Conservation (phyloP, 306 rosid species). For the Ochetophila trinervis region DNA sequence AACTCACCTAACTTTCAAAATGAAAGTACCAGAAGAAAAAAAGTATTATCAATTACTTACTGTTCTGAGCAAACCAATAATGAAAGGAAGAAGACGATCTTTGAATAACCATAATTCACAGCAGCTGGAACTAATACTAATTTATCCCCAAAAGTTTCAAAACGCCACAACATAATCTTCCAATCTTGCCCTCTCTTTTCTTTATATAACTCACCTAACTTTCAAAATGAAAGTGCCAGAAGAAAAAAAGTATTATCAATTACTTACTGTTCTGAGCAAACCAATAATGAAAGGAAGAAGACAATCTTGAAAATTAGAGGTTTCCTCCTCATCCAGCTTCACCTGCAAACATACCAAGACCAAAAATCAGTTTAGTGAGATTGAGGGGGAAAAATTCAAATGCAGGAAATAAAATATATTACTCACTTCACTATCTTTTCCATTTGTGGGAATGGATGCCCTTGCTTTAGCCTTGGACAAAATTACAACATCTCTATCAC, state of each 20-base stretch:
- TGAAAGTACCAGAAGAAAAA: not conserved
- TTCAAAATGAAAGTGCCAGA: not conserved
- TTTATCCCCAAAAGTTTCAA: not conserved
- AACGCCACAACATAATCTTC: slow-evolving; percentile 4
- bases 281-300: slow-evolving; percentile 94
- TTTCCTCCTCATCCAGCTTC: slow-evolving; percentile 79
- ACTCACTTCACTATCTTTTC: slow-evolving; percentile 77
- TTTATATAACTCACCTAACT: not conserved
- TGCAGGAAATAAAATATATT: not conserved
- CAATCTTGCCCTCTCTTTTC: not conserved
- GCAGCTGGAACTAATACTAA: not conserved
- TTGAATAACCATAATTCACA: not conserved
- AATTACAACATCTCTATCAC: slow-evolving; percentile 61
- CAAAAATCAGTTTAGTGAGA: slow-evolving; percentile 29
- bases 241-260: slow-evolving; percentile 14
- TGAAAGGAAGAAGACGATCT: slow-evolving; percentile 85
- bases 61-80: slow-evolving; percentile 96
- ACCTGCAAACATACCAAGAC: slow-evolving; percentile 47
- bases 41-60: slow-evolving; percentile 50
- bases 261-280: slow-evolving; percentile 97
- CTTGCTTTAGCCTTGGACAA: slow-evolving; percentile 76
- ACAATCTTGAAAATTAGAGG: slow-evolving; percentile 59
- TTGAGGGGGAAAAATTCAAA: not conserved
- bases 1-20: not conserved
- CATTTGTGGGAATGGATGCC: slow-evolving; percentile 66